phyloP scores from a whole-genome alignment of 352 stramenopile species.

The Phytophthora macrochlamydospora region DNA sequence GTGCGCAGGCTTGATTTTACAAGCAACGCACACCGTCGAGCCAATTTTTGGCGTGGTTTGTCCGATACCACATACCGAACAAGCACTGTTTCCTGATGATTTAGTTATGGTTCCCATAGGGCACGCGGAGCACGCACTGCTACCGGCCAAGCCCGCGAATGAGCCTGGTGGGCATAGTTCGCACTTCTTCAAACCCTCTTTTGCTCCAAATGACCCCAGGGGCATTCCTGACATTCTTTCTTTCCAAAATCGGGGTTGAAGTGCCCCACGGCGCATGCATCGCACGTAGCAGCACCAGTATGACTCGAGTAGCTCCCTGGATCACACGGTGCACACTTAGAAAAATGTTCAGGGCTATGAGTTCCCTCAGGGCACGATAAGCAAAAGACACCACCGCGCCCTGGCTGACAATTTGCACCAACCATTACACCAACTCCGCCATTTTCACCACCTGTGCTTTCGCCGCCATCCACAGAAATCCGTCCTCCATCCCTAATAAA shows the following conservation, averaged over 20 bases:
- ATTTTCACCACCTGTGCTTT: constrained; percentile 62
- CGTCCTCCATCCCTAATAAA: constrained; percentile 64
- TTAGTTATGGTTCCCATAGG: constrained; percentile 65
- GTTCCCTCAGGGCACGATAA: constrained; percentile 64
- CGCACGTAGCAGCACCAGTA: constrained; percentile 48
- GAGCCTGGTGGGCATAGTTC: constrained; percentile 59
- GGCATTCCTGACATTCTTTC: constrained; percentile 64
- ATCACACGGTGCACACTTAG: constrained; percentile 71
- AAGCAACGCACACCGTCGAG: constrained; percentile 51
- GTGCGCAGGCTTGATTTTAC: constrained; percentile 68
- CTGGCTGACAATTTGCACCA: constrained; percentile 63
- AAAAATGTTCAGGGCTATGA: constrained; percentile 63
- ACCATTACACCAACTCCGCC: constrained; percentile 56
- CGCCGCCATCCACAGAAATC: constrained; percentile 48
- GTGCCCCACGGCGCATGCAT: constrained; percentile 52
- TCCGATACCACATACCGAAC: constrained; percentile 76
- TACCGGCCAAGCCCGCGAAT: constrained; percentile 53
- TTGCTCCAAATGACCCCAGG: constrained; percentile 54
- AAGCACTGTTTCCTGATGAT: constrained; percentile 54
- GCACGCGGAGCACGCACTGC: constrained; percentile 53
- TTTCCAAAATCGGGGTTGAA: constrained; percentile 81
- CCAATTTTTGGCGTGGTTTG: constrained; percentile 66
- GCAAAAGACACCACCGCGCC: constrained; percentile 72
- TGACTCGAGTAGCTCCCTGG: constrained; percentile 65
- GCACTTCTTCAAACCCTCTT: constrained; percentile 58